Percentiles rank a stretch among this genome's conserved stretches.
Conservation (phyloP, 1,284 basidiomycete species). For the Ustilago bromivora region DNA sequence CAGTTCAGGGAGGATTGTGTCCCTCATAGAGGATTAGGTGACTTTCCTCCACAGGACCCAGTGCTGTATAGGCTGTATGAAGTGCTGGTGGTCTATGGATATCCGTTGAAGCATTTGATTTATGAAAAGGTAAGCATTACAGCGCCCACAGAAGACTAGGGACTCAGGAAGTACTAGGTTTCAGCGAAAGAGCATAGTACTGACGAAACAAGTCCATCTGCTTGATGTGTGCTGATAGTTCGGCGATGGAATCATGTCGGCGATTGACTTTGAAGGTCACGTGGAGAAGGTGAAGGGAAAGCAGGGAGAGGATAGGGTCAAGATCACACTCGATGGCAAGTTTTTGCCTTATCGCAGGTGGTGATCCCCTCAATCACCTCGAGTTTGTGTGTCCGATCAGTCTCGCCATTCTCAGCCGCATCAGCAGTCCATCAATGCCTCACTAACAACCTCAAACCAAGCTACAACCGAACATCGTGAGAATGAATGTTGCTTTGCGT, state of each 20-base stretch:
- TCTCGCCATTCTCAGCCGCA: background rate
- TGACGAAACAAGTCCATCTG: background rate
- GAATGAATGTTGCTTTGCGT: background rate
- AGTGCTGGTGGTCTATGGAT: conserved; percentile 62
- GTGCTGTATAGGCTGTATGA: conserved; percentile 53
- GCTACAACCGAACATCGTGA: too few species aligned
- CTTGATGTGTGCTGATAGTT: conserved; percentile 25
- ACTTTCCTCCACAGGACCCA: conserved; percentile 58
- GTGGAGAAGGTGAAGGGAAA: conserved; percentile 59
- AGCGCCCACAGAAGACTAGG: too few species aligned
- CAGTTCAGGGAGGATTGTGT: conserved; percentile 57
- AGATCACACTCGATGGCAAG: conserved; percentile 65
- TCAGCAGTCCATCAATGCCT: background rate
- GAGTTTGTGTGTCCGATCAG: background rate
- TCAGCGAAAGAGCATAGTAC: background rate
- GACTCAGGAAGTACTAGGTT: too few species aligned
- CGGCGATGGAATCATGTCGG: conserved; percentile 63
- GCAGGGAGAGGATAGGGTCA: conserved; percentile 59
- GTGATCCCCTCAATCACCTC: conserved; percentile 17
- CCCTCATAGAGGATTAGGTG: conserved; percentile 57
- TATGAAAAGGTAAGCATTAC: conserved; percentile 62
- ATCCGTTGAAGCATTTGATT: conserved; percentile 62
- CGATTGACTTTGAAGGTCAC: conserved; percentile 64
- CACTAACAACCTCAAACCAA: background rate
- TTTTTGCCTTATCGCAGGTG: conserved; percentile 60